Conservation (phyloP, 495 filamentous ascomycete species). For the Rusavskia elegans region DNA sequence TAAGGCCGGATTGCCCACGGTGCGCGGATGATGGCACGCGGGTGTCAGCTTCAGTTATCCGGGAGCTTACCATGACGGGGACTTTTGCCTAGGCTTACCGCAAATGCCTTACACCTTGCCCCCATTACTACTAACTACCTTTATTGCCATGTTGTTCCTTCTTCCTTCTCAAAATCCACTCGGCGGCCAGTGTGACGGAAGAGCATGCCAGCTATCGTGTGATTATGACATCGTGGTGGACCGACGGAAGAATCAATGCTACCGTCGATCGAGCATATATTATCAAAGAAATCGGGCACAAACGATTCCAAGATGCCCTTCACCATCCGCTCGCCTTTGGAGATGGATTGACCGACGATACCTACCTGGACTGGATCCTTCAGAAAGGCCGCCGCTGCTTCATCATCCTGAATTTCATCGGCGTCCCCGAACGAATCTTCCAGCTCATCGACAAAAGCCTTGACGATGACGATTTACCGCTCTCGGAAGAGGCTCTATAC, state of each 20-base stretch:
- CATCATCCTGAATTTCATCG: conserved; percentile 64
- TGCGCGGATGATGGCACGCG: not conserved
- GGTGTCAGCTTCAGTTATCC: not conserved
- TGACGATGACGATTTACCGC: conserved; percentile 78
- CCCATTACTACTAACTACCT: not conserved
- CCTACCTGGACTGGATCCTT: conserved; percentile 87
- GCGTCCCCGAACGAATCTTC: conserved; percentile 73
- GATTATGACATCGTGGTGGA: conserved; percentile 48
- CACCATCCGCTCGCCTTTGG: conserved; percentile 63
- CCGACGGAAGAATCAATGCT: conserved; percentile 55
- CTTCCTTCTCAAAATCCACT: not conserved
- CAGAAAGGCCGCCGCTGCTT: conserved; percentile 65
- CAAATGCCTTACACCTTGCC: not conserved
- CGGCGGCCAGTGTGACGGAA: not conserved
- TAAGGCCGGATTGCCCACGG: not conserved
- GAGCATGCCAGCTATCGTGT: not conserved
- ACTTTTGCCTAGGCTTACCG: not conserved
- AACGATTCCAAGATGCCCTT: conserved; percentile 48
- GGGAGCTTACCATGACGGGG: not conserved
- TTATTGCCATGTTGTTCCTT: not conserved
- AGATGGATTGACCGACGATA: conserved; percentile 77
- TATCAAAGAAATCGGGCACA: conserved; percentile 25
- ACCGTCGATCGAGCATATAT: conserved; percentile 60
- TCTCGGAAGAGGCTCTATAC: conserved; percentile 55
- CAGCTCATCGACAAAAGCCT: conserved; percentile 69